Conservation (phyloP, 305 asterid genomes). For the Fraxinus dipetala region DNA sequence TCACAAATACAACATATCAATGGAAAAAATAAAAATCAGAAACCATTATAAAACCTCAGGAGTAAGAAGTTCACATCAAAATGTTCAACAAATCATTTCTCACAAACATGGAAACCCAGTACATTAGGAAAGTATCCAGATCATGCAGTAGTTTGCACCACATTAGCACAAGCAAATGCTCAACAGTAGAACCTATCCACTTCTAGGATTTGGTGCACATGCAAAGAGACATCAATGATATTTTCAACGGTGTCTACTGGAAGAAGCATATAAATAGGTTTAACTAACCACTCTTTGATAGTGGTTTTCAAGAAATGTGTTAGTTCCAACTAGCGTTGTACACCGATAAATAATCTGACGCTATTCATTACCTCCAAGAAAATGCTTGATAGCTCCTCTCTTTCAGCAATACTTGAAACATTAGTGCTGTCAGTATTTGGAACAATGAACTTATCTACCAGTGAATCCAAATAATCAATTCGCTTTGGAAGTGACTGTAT, state of each 20-base stretch:
- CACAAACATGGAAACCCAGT: neutral
- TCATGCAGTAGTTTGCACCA: neutral
- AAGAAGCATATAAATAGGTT: neutral
- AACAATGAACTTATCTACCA: slow-evolving; percentile 73
- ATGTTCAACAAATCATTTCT: neutral
- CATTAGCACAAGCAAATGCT: neutral
- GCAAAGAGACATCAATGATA: neutral
- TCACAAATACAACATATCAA: neutral
- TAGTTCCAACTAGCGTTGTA: neutral
- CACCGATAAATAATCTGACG: neutral
- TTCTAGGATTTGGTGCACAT: neutral
- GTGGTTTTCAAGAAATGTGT: neutral
- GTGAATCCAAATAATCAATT: slow-evolving; percentile 70
- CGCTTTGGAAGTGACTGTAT: slow-evolving; percentile 79
- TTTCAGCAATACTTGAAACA: slow-evolving; percentile 69
- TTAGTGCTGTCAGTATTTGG: slow-evolving; percentile 52
- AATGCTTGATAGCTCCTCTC: slow-evolving; percentile 92
- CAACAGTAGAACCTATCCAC: neutral
- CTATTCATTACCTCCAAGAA: slow-evolving; percentile 72
- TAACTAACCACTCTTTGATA: neutral
- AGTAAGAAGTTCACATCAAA: slow-evolving; percentile 1
- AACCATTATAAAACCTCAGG: neutral
- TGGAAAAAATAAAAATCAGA: neutral
- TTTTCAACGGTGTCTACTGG: neutral
- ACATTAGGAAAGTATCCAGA: neutral